Evolutionary conservation across 352 stramenopile genomes (phyloP).

Genomic region (Phytopythium ostracodes): DNA sequence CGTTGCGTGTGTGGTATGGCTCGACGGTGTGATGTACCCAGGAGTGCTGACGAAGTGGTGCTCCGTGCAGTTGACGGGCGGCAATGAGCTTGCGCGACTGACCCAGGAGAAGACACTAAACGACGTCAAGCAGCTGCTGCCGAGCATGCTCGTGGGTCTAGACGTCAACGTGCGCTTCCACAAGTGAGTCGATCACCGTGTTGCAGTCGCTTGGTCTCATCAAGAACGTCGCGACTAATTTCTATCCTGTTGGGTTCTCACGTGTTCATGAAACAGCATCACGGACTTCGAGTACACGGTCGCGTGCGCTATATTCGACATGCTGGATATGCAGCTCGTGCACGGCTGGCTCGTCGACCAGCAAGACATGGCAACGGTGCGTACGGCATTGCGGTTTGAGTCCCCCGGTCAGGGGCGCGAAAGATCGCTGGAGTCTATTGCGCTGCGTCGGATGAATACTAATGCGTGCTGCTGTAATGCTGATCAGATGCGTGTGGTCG

Average conservation of each 20-base stretch:
- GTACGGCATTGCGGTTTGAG: neutral
- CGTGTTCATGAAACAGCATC: conserved; percentile 34
- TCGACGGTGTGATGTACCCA: neutral
- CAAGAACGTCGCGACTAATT: neutral
- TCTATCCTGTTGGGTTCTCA: neutral
- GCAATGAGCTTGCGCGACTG: conserved; percentile 50
- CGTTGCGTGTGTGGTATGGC: neutral
- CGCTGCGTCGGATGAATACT: neutral
- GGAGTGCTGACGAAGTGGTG: neutral
- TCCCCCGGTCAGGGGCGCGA: too few relatives aligned
- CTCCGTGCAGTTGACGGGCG: conserved; percentile 27
- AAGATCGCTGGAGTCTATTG: too few relatives aligned
- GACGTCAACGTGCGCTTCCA: conserved; percentile 99
- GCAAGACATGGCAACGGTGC: conserved; percentile 80
- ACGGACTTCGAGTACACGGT: conserved; percentile 95
- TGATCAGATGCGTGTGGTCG: conserved; percentile 63
- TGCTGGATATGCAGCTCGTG: conserved; percentile 93
- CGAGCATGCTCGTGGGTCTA: conserved; percentile 93
- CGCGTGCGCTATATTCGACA: conserved; percentile 94
- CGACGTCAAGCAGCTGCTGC: conserved; percentile 90
- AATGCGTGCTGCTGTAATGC: neutral
- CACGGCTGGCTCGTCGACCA: conserved; percentile 98
- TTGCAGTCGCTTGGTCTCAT: too few relatives aligned
- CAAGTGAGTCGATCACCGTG: conserved; percentile 30
- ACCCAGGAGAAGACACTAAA: conserved; percentile 85